Percentiles rank a stretch among this genome's conserved stretches.
Evolutionary conservation across 148 eudicot genomes (phyloP).

Genomic region (Fagopyrum esculentum): DNA sequence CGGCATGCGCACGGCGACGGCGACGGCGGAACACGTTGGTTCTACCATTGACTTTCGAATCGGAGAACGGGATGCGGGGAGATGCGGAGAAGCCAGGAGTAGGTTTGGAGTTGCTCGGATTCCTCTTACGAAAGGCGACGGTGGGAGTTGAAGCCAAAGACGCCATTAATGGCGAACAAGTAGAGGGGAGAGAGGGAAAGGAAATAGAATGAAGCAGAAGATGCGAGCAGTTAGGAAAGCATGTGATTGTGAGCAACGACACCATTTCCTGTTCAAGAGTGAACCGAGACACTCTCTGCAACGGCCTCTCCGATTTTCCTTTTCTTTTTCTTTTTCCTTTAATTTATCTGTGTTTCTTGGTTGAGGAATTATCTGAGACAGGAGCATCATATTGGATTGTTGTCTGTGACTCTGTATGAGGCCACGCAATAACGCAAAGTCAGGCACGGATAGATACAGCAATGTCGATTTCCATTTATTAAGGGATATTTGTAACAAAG

Average conservation of each 20-base stretch:
- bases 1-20: neutral
- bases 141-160: neutral
- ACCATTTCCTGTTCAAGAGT: neutral
- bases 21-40: neutral
- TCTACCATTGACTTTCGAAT: neutral
- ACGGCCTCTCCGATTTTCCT: conserved; percentile 7
- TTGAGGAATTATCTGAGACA: neutral
- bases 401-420: conserved; percentile 3
- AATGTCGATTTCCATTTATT: too few species aligned
- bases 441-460: neutral
- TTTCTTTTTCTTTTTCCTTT: neutral
- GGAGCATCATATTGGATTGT: neutral
- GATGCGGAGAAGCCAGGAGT: neutral
- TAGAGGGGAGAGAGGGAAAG: neutral
- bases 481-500: too few species aligned
- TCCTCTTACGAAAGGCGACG: conserved; percentile 4
- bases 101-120: neutral
- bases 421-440: conserved; percentile 9
- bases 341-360: neutral
- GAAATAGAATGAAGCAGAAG: neutral
- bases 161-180: neutral
- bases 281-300: conserved; percentile 5
- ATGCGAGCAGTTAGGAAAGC: conserved; percentile 9
- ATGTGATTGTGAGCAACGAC: neutral
- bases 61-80: conserved; percentile 5